A percentile compares a stretch with the other conserved stretches of the same genome.
Evolutionary conservation across 441 rosid genomes (phyloP).

Genomic region (Corymbia citriodora): DNA sequence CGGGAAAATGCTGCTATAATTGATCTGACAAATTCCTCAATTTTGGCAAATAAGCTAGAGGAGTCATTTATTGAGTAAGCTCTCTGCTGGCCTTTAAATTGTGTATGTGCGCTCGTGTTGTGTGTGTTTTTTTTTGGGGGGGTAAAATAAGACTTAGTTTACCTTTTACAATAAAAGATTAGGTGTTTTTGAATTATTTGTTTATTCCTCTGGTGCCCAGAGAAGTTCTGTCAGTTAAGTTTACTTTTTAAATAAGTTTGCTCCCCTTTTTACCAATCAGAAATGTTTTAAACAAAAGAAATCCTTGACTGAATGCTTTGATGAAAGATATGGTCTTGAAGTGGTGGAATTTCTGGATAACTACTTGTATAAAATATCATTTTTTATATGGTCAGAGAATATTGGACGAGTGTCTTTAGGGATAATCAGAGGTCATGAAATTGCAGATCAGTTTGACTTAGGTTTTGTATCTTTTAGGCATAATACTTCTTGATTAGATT

Average conservation of each 20-base stretch:
- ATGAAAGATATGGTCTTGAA: background rate
- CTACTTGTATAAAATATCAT: background rate
- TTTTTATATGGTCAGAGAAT: background rate
- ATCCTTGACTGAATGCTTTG: background rate
- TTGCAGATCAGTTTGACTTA: background rate
- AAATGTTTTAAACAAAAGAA: background rate
- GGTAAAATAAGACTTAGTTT: background rate
- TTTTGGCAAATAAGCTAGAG: slow-evolving; percentile 72
- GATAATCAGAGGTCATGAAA: background rate
- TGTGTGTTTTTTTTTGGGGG: background rate
- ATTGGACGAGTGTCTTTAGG: background rate
- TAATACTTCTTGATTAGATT: background rate
- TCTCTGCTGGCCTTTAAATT: background rate
- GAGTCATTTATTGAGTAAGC: slow-evolving; percentile 91
- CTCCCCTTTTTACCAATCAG: background rate
- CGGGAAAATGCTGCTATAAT: slow-evolving; percentile 74
- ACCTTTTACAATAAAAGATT: background rate
- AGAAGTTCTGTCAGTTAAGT: background rate
- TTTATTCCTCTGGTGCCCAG: background rate
- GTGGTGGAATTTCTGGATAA: background rate
- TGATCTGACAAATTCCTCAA: slow-evolving; percentile 80
- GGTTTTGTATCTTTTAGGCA: background rate
- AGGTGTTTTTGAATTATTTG: background rate
- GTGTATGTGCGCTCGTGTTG: background rate
- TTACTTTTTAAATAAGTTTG: background rate